Evolutionary conservation across 2,329 filamentous ascomycete species (phyloP).

Genomic region (Ophidiomyces ophidiicola): DNA sequence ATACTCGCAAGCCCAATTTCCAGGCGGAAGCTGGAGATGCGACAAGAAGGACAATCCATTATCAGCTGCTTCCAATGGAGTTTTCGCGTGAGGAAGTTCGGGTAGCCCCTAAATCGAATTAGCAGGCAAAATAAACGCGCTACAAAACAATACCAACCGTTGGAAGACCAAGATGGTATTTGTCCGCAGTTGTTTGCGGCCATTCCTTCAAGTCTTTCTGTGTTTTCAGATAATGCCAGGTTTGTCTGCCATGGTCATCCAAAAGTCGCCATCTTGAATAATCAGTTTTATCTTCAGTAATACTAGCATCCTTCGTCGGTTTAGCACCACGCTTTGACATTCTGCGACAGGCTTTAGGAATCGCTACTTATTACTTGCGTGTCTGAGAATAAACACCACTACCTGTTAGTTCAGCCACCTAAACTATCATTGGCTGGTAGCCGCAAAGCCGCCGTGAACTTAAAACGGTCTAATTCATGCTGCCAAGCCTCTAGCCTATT

Average conservation of each 20-base stretch:
- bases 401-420: no score
- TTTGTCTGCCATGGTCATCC: constrained; percentile 73
- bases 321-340: no score
- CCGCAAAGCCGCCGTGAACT: no score
- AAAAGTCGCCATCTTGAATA: constrained; percentile 69
- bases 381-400: no score
- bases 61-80: constrained; percentile 60
- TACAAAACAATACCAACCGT: constrained; percentile 45
- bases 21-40: constrained; percentile 72
- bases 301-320: background rate
- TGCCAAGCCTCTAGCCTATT: no score
- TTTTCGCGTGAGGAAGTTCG: constrained; percentile 55
- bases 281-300: constrained; percentile 51
- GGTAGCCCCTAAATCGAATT: constrained; percentile 53
- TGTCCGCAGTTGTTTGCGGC: constrained; percentile 84
- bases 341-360: no score
- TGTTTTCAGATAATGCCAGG: constrained; percentile 77
- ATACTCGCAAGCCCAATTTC: constrained; percentile 96
- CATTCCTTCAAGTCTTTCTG: constrained; percentile 61
- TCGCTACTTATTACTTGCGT: no score
- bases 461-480: no score
- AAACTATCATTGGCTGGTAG: no score
- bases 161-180: constrained; percentile 69
- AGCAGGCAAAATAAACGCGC: background rate
- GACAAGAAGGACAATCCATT: constrained; percentile 87